Evolutionary conservation across 2,329 filamentous ascomycete species (phyloP), one percentile per base, ranked within the genome.

Genomic region (Berkeleyomyces rouxiae): DNA sequence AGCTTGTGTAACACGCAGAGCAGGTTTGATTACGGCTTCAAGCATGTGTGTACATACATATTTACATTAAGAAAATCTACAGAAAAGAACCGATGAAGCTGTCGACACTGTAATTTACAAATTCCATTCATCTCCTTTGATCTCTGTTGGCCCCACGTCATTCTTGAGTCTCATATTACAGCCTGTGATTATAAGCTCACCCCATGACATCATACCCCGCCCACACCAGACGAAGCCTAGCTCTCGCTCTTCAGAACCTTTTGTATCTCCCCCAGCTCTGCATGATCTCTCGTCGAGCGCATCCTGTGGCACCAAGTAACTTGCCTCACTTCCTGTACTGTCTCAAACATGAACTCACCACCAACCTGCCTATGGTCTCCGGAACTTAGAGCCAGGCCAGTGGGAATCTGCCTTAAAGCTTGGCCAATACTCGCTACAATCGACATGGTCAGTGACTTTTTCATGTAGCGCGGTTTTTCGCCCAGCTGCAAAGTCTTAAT

Each of bases 221-320:
- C 23, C 23, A 23, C 23, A 23, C 23, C 23, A 23, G 23, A 23
- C 23, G 5, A 36, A 37, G 31, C 7, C 23, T 13, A 23, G 23
- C 31, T 13, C 7, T 5, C 36, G n/a, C 7, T 23, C 44, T 51
- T 39, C 43, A 64, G 13, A 16, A 64, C 39, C 37, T 7, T 40
- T 73, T 82, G 81, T 62, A 90, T 68, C 70, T 85, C 84, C 0
- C 78, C 77, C 1, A 91, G 76, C 75, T 90, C 87, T 1, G 81
- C 80, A 70, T 95, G 89, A 67, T 91, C 88, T 58, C 88, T 76
- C 10, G 88, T 92, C 63, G 82, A 87, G 70, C 78, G 78, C 88
- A 95, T 95, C 37, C 88, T 79, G 73, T 92, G 87, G 68, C 86
- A 90, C 88, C 89, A 95, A 0, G 82, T 84, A 37, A 88, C 79